Evolutionary conservation across 1,139 yeast species (phyloP), one percentile per base, ranked within the genome.

Genomic region (Geotrichum restrictum): DNA sequence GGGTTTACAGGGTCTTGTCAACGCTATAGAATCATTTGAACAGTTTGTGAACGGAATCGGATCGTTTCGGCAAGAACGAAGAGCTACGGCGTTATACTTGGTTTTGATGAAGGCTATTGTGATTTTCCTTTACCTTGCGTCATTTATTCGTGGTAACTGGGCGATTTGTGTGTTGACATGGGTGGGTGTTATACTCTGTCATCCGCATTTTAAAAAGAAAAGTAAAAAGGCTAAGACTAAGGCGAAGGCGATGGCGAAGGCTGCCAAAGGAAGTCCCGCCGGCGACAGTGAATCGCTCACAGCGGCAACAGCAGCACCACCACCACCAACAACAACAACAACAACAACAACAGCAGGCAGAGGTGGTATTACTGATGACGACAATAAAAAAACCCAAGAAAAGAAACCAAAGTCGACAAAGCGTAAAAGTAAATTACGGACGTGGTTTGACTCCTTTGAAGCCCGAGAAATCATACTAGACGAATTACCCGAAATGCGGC

Each of bases 31-130:
- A 29, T 67, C 72, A 18, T 69, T 78, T 2, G 91, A 87, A 55
- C 69, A 68, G 21, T 77, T 83, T 55, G 73, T 82, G 61, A 76
- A 73, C 59, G 85, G 84, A 16, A 76, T 84, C 3, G 88, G 88
- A 11, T 85, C 85, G 2, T 88, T 88, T 63, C 76, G 76, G 54
- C 85, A 88, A 65, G 95, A 88, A 62, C 73, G 79, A 52, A 69
- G 75, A 22, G 80, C 95, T 0, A 84, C 95, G 0, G 68, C 75
- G 1, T 55, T 80, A 24, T 78, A 77, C 57, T 64, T 78, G 51
- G 65, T 75, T n/a, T 67, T 81, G 2, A 71, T 80, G 43, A 65
- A 72, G 43, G 68, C 74, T 0, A 70, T 79, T 0, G 57, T 77
- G 1, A 64, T 71, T 0, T 70, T 81, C 1, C 69, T 81, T 37